Conservation (phyloP, 2,329 filamentous ascomycete species). For the Pseudocercospora musae region DNA sequence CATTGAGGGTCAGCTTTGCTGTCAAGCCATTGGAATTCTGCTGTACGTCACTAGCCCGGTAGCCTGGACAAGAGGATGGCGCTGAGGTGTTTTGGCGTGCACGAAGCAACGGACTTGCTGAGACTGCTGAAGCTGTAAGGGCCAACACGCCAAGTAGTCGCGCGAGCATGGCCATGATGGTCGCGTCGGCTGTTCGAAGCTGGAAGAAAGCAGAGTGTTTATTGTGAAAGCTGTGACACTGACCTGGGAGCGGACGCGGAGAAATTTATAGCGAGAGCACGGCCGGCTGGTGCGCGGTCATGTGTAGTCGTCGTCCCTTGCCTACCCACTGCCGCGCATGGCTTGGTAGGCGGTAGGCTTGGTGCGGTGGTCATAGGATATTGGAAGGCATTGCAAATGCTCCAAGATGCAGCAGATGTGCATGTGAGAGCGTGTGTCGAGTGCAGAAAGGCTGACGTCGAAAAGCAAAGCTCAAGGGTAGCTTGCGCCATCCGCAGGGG, state of each 20-base stretch:
- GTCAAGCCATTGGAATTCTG: conserved; percentile 56
- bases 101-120: conserved; percentile 21
- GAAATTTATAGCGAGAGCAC: conserved; percentile 13
- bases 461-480: neutral
- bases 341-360: neutral
- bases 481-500: neutral
- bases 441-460: neutral
- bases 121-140: conserved; percentile 12
- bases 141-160: conserved; percentile 18
- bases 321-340: neutral
- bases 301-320: neutral
- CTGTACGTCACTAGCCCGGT: conserved; percentile 60
- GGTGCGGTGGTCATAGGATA: neutral
- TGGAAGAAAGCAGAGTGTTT: neutral
- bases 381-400: neutral
- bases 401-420: neutral
- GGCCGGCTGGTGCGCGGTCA: neutral
- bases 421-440: neutral
- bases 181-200: neutral
- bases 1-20: conserved; percentile 68
- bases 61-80: conserved; percentile 58
- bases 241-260: conserved; percentile 2
- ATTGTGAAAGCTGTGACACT: neutral
- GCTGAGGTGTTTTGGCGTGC: conserved; percentile 19
- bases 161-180: conserved; percentile 18